Evolutionary conservation across 805 yeast species (phyloP).

Genomic region (Sungouiella blattae): DNA sequence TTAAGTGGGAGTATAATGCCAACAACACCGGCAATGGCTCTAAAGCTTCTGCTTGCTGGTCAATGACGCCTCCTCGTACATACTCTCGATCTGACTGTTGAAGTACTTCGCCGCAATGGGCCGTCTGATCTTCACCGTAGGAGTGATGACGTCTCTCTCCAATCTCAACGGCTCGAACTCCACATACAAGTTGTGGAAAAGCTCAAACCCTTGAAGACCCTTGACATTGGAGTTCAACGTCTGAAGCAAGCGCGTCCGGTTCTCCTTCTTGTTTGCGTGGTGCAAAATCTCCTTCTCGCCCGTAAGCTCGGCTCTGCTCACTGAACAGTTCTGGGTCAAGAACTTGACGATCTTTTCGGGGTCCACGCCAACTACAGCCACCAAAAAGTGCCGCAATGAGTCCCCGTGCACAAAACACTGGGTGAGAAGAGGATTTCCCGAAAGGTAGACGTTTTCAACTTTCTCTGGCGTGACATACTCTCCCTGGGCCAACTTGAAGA

Average conservation of each 20-base stretch:
- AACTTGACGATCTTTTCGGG: slow-evolving; percentile 12
- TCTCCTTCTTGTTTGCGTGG: slow-evolving; percentile 14
- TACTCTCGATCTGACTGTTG: slow-evolving; percentile 31
- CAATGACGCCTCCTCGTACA: slow-evolving; percentile 49
- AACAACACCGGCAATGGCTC: too few relatives aligned
- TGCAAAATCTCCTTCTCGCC: slow-evolving; percentile 17
- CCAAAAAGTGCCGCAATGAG: slow-evolving; percentile 12
- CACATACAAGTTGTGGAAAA: slow-evolving; percentile 21
- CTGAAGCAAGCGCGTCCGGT: slow-evolving; percentile 11
- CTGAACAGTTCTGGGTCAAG: slow-evolving; percentile 13
- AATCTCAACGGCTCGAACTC: slow-evolving; percentile 26
- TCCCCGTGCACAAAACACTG: slow-evolving; percentile 17
- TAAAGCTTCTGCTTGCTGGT: slow-evolving; percentile 9
- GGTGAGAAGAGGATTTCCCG: slow-evolving; percentile 12
- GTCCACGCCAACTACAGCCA: slow-evolving; percentile 22
- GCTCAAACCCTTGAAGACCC: slow-evolving; percentile 22
- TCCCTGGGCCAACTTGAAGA: slow-evolving; percentile 57
- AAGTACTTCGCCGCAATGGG: slow-evolving; percentile 45
- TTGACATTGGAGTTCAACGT: slow-evolving; percentile 7
- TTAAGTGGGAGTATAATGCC: too few relatives aligned
- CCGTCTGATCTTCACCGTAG: slow-evolving; percentile 41
- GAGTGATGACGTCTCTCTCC: slow-evolving; percentile 24
- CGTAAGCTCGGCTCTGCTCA: slow-evolving; percentile 3
- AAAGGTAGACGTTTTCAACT: slow-evolving; percentile 59
- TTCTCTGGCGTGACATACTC: slow-evolving; percentile 73